Base-by-base conservation (phyloP, 225 moss, liverwort and hornwort species). In the Anthoceros angustus region DNA sequence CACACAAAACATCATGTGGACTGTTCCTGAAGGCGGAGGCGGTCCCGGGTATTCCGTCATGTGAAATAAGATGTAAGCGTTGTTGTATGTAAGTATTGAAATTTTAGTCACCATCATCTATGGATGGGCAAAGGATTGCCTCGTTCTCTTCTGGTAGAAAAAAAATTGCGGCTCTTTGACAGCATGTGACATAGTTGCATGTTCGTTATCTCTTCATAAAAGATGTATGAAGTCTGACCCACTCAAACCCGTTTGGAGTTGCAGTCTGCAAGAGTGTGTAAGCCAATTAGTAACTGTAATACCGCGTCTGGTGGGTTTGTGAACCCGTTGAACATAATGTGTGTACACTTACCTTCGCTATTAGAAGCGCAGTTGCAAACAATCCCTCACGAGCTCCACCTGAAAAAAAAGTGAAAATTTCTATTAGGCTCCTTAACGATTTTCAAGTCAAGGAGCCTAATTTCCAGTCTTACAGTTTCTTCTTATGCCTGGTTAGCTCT, bases 21-120 rank as follows among this genome's bases (percentile, higher is more conserved):
- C 86, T 55, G 87, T 87, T 50, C 91, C 87, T 8, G 91, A 91
- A 77, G 91, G 87, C 41, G 87, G 91, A 40, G 91, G 91, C 50
- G 91, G 87, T 42, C 91, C 91, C 21, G 76, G 78, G 61, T 91
- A 86, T 64, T 84, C 91, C 0, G 55, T 81, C 11, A 87, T 91
- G 91, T 91, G 69, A 70, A 18, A 18, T 7, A 7, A 55, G 7
- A 55, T 20, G 14, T 9, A 20, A 46, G 2, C 2, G 2, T 46
- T 11, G 45, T 0, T 46, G 6, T 2, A 2, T 11, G 45, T 46
- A 46, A 46, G 0, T 46, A 46, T 1, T 1, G 12, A 46, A 11
- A 11, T 2, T 46, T 46, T 46, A 6, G 45, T n/a, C n/a, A n/a
- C n/a, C 32, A 32, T 32, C 4, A 32, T 1, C 32, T 32, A 1